Conservation (phyloP, 2,329 filamentous ascomycete species). For the Penicillium sp. region DNA sequence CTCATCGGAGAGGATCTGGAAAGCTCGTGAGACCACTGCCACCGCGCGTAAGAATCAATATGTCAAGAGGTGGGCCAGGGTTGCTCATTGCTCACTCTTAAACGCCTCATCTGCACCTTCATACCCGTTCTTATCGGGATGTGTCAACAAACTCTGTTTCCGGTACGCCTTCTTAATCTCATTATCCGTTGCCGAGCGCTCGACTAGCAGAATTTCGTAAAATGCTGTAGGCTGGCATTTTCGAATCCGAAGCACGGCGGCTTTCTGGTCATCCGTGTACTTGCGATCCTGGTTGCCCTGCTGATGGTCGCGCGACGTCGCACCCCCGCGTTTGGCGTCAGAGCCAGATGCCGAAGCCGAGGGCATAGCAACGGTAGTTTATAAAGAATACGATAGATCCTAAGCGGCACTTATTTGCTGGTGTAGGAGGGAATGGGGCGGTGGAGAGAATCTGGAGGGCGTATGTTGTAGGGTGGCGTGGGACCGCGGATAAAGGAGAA, state of each 20-base stretch:
- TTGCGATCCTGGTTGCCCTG: constrained; percentile 54
- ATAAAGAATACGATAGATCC: neutral
- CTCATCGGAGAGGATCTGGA: constrained; percentile 86
- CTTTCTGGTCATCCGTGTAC: constrained; percentile 86
- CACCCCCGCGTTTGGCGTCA: constrained; percentile 41
- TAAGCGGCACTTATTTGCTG: neutral
- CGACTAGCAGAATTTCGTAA: constrained; percentile 87
- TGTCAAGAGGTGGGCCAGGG: neutral
- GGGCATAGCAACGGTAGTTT: constrained; percentile 29
- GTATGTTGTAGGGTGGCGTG: constrained; percentile 12
- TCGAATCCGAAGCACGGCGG: constrained; percentile 83
- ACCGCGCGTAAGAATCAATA: neutral
- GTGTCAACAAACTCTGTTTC: constrained; percentile 88
- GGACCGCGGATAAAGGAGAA: constrained; percentile 13
- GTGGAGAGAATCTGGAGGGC: constrained; percentile 2
- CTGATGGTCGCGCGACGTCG: constrained; percentile 46
- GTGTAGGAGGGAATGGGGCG: neutral
- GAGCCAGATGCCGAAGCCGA: constrained; percentile 48
- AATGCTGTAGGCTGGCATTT: constrained; percentile 82
- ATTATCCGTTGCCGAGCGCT: constrained; percentile 65
- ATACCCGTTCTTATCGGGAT: constrained; percentile 98
- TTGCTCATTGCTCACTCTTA: constrained; percentile 61
- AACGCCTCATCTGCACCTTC: constrained; percentile 95
- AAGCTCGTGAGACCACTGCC: constrained; percentile 82
- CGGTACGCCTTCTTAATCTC: constrained; percentile 98